phyloP scores from a whole-genome alignment of 148 eudicot species.

The Selenicereus undatus region DNA sequence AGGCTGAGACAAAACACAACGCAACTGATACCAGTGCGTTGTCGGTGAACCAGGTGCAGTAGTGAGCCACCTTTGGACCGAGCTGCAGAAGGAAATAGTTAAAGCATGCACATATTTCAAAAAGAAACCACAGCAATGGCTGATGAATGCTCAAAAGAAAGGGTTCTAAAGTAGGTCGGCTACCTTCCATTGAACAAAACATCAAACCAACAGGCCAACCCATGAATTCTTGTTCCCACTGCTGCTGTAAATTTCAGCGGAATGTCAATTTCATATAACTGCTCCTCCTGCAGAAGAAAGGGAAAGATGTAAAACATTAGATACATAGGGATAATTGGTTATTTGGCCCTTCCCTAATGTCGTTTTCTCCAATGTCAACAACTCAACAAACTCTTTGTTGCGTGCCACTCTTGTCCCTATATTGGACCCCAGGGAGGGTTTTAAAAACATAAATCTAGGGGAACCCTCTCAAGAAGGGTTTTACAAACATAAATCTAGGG shows the following conservation, averaged over 20 bases:
- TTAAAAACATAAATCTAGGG: not conserved
- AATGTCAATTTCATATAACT: constrained; percentile 82
- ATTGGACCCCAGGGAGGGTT: not conserved
- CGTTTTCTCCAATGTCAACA: not conserved
- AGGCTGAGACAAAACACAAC: constrained; percentile 94
- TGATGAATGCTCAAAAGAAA: not conserved
- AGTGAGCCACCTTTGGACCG: constrained; percentile 94
- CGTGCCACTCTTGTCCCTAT: not conserved
- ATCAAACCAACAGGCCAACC: constrained; percentile 98
- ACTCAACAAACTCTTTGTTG: not conserved
- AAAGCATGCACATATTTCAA: not conserved
- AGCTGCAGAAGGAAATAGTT: constrained; percentile 36
- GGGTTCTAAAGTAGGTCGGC: constrained; percentile 1
- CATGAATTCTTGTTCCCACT: constrained; percentile 90
- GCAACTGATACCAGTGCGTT: constrained; percentile 97
- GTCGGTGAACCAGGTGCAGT: constrained; percentile 99
- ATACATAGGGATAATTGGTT: not conserved
- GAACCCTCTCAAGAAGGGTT: not conserved
- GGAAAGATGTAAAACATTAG: not conserved
- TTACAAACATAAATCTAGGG: not conserved
- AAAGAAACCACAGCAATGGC: not conserved
- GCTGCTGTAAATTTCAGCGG: constrained; percentile 75
- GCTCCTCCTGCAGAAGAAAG: constrained; percentile 72
- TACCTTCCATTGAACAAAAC: constrained; percentile 97
- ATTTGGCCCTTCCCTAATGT: too few species aligned